Conservation (phyloP, 2,329 filamentous ascomycete genomes). For the Herpomyces periplanetae region DNA sequence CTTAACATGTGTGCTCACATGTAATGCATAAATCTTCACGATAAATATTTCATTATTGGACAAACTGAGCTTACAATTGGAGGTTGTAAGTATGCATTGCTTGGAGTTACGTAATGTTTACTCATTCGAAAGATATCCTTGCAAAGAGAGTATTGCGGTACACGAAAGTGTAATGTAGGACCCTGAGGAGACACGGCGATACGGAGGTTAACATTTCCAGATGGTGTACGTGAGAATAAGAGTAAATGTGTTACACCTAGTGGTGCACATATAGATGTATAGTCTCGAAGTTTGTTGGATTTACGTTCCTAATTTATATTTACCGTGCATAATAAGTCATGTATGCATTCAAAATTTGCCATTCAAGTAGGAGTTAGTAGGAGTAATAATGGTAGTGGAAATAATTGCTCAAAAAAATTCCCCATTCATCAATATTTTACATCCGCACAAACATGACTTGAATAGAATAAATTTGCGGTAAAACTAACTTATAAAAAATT, state of each 20-base stretch:
- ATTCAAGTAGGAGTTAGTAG: too few relatives aligned
- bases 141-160: constrained; percentile 71
- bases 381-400: too few relatives aligned
- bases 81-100: constrained; percentile 36
- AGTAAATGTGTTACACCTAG: constrained; percentile 70
- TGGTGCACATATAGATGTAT: constrained; percentile 74
- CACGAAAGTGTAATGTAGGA: constrained; percentile 66
- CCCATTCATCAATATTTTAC: constrained; percentile 1
- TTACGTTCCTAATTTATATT: constrained; percentile 44
- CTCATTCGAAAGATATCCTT: constrained; percentile 58
- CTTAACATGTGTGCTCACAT: constrained; percentile 2
- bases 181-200: constrained; percentile 57
- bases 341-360: too few relatives aligned
- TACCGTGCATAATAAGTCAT: too few relatives aligned
- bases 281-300: constrained; percentile 59
- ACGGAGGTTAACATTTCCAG: constrained; percentile 66
- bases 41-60: background rate
- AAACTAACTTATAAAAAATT: background rate
- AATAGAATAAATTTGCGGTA: background rate
- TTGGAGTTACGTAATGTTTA: constrained; percentile 42
- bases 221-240: constrained; percentile 58
- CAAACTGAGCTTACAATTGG: constrained; percentile 19
- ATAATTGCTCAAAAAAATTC: too few relatives aligned
- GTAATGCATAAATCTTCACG: too few relatives aligned
- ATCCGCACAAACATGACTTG: background rate